Evolutionary conservation across 768 basidiomycete genomes (phyloP), one percentile per base, ranked within the genome.

Genomic region (Naganishia vishniacii): DNA sequence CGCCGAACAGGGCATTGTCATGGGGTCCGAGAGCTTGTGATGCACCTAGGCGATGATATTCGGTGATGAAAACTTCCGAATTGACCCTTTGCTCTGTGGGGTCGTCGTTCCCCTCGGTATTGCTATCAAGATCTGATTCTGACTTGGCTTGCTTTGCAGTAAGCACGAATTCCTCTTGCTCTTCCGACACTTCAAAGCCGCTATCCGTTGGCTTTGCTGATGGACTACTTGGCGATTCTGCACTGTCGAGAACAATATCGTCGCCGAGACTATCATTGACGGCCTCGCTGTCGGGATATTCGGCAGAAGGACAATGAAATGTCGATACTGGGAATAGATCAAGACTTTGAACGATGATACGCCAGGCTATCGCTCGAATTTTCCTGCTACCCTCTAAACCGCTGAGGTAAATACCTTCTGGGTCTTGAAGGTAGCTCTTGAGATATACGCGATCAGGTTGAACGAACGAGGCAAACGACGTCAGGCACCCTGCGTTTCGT

Each of bases 391-490:
- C 68, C 12, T 67, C 61, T 2, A 65, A 59, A 8, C 68, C 59
- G 59, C 69, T 71, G 46, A 71, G 49, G 25, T 59, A 65, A 1
- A 66, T 42, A 26, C 62, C 64, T 20, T 69, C 64, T 5, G 74
- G 71, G 70, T 77, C 74, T 46, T 75, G 74, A 6, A 77, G 65
- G 13, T 71, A 66, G n/a, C 58, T 48, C 65, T 66, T 70, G 15
- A 73, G 67, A 37, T 72, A 72, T 15, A 72, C 61, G 40, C 72
- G 62, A 53, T 71, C 70, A 2, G 76, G 74, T 40, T 70, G 71
- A 4, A 72, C 49, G 64, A 67, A 75, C 26, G 63, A 46, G 13
- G 71, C 46, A 28, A 70, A 59, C 0, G 73, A 69, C 20, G 32
- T 49, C 56, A 68, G 53, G n/a, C 68, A 63, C 1, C 71, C 73